A percentile compares a stretch with the other conserved stretches of the same genome.
Evolutionary conservation across 345 rosid species (phyloP).

Genomic region (Ceriops decandra): DNA sequence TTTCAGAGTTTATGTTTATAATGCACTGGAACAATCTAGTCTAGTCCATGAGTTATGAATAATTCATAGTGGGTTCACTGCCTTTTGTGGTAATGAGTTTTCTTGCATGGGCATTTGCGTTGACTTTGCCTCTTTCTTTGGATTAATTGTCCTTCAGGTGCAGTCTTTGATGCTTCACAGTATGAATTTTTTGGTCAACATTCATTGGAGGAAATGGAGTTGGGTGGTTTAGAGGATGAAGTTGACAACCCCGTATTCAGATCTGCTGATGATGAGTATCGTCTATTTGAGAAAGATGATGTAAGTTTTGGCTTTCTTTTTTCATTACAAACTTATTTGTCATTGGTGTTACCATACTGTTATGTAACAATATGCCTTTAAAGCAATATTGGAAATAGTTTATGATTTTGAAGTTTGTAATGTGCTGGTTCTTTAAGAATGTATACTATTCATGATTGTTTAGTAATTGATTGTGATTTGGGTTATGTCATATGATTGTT

Average conservation of each 20-base stretch:
- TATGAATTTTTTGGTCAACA: slow-evolving; percentile 77
- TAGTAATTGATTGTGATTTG: neutral
- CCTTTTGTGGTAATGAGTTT: neutral
- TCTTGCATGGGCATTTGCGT: neutral
- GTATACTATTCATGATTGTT: neutral
- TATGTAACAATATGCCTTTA: neutral
- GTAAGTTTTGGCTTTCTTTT: slow-evolving; percentile 27
- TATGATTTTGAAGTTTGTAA: neutral
- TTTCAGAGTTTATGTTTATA: neutral
- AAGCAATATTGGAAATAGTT: neutral
- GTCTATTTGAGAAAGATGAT: slow-evolving; percentile 70
- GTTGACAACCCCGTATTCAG: slow-evolving; percentile 41
- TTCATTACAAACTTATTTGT: neutral
- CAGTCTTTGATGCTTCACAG: slow-evolving; percentile 63
- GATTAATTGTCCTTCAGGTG: slow-evolving; percentile 11
- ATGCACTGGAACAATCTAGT: neutral
- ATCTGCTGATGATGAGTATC: slow-evolving; percentile 72
- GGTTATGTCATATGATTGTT: neutral
- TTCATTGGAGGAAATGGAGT: slow-evolving; percentile 49
- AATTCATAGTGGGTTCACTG: neutral
- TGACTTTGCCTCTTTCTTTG: neutral
- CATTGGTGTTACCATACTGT: neutral
- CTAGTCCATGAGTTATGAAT: neutral
- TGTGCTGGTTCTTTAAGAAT: neutral
- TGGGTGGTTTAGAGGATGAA: slow-evolving; percentile 67